These are phyloP conservation scores for Persicaria tinctoria DNA, from an alignment of 148 eudicot genomes.

Conservation along the genomic window DNA sequence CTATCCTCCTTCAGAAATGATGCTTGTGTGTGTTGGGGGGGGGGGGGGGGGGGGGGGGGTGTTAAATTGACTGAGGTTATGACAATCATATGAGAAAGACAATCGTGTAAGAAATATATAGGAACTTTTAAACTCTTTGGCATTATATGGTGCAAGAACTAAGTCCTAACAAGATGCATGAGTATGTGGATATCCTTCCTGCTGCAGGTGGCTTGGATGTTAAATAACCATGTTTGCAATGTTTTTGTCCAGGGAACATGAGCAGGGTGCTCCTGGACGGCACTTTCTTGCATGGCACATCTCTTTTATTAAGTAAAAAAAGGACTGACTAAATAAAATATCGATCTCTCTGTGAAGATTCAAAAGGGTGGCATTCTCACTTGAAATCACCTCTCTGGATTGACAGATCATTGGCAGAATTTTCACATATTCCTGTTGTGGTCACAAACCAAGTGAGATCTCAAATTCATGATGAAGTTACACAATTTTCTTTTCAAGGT, in stretches of 20 bases:
- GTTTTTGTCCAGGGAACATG: constrained; percentile 48
- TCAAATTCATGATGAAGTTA: constrained; percentile 43
- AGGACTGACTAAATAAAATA: not conserved
- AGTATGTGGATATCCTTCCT: not conserved
- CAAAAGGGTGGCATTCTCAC: not conserved
- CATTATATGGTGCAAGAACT: constrained; percentile 7
- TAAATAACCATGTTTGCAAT: not conserved
- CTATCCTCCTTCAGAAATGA: not conserved
- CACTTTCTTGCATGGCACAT: constrained; percentile 81
- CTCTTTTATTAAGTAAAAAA: constrained; percentile 64
- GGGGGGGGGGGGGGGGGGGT: not conserved
- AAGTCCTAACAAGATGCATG: not conserved
- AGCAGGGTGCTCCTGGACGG: constrained; percentile 46
- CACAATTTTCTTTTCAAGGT: constrained; percentile 68
- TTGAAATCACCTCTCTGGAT: constrained; percentile 3
- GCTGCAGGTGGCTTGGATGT: not conserved
- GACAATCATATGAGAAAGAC: not conserved
- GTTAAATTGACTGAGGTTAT: not conserved
- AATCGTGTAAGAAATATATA: not conserved
- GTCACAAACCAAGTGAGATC: constrained; percentile 93
- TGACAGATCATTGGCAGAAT: constrained; percentile 77
- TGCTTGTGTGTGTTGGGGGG: not conserved
- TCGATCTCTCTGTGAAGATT: not conserved
- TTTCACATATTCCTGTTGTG: constrained; percentile 74
- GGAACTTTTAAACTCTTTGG: not conserved